Evolutionary conservation across 345 rosid genomes (phyloP), one percentile per base, ranked within the genome.

Genomic region (Viola odorata): DNA sequence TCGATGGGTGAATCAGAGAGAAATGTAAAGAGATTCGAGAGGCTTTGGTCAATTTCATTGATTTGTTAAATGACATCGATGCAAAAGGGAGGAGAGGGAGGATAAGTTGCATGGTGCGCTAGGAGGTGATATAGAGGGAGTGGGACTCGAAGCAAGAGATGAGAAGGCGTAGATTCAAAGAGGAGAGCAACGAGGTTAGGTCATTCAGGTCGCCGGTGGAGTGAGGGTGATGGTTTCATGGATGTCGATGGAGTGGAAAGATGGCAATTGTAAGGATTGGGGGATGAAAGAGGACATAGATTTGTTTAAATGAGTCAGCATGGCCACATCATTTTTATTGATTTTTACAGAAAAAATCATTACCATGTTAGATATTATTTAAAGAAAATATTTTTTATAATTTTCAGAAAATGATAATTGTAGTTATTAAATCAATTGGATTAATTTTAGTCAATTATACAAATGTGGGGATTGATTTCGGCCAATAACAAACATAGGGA

Each of bases 111-210:
- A 70, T 72, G 86, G 68, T 94, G 99, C 3, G 96, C 71, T 65
- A 73, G 64, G 69, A 94, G 82, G 78, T 90, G 73, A 94, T 88
- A 55, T 82, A 86, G 4, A 82, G 89, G 62, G 99, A 90, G 66
- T 90, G 97, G 15, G 96, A 82, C 62, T 94, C 97, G 50, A 94
- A 91, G 36, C 88, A 83, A 55, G 69, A 68, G 67, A 81, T 82
- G 49, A 94, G 87, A 73, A 94, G 99, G 65, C 95, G 99, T 70
- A 94, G 99, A 81, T 94, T 97, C 17, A 96, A 96, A 45, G 96
- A 89, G 36, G 99, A 78, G 50, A 94, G 87, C 0, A 95, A 96
- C 13, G 95, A 77, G 16, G 83, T 75, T 0, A 90, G 86, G 67
- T 90, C 99, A 49, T 78, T 66, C 23, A 86, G 84, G 77, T 94